Percentiles rank a stretch among this genome's conserved stretches.
These are phyloP conservation scores for Gremmenia infestans DNA, from an alignment of 2,329 filamentous ascomycete genomes.

Conservation along the genomic window DNA sequence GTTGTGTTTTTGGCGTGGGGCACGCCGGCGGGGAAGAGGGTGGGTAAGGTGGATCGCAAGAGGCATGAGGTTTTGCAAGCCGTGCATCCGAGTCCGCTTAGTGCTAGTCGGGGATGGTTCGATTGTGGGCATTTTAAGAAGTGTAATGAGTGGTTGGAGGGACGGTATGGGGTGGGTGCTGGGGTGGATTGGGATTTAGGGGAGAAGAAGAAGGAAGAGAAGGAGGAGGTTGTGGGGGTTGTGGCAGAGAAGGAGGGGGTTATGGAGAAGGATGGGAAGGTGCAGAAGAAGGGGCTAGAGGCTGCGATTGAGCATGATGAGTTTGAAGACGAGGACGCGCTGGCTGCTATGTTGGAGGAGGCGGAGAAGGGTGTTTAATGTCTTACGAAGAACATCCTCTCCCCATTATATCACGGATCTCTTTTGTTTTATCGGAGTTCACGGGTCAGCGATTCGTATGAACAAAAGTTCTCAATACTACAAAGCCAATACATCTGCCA, in stretches of 20 bases:
- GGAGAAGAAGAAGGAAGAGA: neutral
- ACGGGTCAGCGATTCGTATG: neutral
- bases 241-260: neutral
- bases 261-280: neutral
- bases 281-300: neutral
- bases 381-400: neutral
- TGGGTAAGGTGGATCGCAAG: slow-evolving; percentile 64
- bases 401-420: neutral
- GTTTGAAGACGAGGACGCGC: neutral
- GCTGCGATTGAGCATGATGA: neutral
- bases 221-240: neutral
- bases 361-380: neutral
- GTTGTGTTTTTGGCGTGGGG: slow-evolving; percentile 98
- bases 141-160: slow-evolving; percentile 78
- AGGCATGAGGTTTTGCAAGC: slow-evolving; percentile 79
- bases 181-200: slow-evolving; percentile 78
- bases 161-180: slow-evolving; percentile 72
- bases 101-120: slow-evolving; percentile 76
- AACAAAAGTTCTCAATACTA: neutral
- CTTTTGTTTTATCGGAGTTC: neutral
- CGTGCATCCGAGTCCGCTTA: slow-evolving; percentile 91
- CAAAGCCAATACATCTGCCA: neutral
- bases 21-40: slow-evolving; percentile 73
- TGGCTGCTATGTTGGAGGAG: neutral
- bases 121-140: slow-evolving; percentile 76